Evolutionary conservation across 1,139 yeast genomes (phyloP), one percentile per base, ranked within the genome.

Genomic region (Candida sanyaensis): DNA sequence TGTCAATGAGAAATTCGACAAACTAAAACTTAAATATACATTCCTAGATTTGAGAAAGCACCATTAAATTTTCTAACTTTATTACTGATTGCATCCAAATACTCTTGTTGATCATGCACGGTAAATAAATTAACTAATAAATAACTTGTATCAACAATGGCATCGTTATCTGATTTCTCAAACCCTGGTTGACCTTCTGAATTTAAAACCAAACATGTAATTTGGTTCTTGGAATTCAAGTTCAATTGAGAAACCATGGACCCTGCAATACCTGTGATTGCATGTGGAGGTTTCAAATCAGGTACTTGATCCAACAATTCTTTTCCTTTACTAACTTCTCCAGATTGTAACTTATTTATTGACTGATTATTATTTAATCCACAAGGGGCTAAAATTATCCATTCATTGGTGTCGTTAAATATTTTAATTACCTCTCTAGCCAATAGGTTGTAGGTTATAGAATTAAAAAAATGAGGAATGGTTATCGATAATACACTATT

Each of bases 1-100:
- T 93, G 43, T 89, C 97, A 0, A 83, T 89, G 80, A 75, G 86
- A 59, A 87, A 87, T 55, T 71, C 78, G 13, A 57, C 57, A 6
- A 54, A 48, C 48, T 53, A 47, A 41, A 41, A 27, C 5, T 54
- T 59, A 71, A 51, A 73, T 63, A 55, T 72, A 71, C 75, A 73
- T 70, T 13, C 76, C 75, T 6, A 72, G 63, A 51, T 66, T 69
- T 17, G 74, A 65, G 51, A 60, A 65, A 12, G 41, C 32, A 29
- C 69, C 63, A 52, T 69, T 70, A 48, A 71, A 64, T 50, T 68
- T 68, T 46, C 77, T 57, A n/a, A 68, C 71, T 7, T 61, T 52
- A 21, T 54, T 46, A 47, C 75, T 66, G 1, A 72, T 64, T 24
- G 50, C 50, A 43, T 60, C 58, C 27, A 64, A 49, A 47, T 66